Evolutionary conservation across 192 early-diverging fungal genomes (phyloP).

Genomic region (Haplosporangium gracile): DNA sequence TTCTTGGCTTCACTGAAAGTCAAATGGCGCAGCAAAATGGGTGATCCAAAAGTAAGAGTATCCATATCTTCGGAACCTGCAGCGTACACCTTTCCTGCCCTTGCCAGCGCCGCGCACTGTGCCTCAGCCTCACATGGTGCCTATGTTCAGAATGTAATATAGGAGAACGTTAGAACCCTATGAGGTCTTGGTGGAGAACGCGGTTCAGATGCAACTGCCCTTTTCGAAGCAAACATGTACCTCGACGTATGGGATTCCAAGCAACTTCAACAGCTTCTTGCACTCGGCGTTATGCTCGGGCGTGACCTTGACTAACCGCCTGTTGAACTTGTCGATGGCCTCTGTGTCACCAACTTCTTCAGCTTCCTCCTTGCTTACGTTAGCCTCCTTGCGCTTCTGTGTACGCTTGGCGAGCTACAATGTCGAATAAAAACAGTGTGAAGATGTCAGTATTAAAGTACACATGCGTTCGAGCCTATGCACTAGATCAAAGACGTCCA

Average conservation of each 20-base stretch:
- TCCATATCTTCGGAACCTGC: constrained; percentile 99
- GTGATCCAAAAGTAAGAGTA: constrained; percentile 93
- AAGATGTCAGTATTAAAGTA: background rate
- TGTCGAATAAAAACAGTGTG: constrained; percentile 1
- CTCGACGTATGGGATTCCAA: constrained; percentile 95
- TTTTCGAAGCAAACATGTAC: constrained; percentile 37
- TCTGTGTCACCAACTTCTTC: constrained; percentile 82
- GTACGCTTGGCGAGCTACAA: constrained; percentile 77
- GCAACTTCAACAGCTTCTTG: constrained; percentile 84
- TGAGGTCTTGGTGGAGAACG: background rate
- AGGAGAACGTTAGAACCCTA: background rate
- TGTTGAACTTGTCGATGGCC: constrained; percentile 87
- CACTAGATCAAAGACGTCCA: background rate
- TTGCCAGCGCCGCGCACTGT: constrained; percentile 94
- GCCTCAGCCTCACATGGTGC: constrained; percentile 99
- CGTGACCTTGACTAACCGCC: constrained; percentile 93
- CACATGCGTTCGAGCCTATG: background rate
- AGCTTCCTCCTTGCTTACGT: constrained; percentile 76
- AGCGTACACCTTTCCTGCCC: constrained; percentile 90
- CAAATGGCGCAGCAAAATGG: constrained; percentile 91
- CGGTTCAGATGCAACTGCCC: background rate
- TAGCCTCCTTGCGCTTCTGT: constrained; percentile 79
- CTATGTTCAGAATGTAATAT: constrained; percentile 25
- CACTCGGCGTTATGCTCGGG: constrained; percentile 95
- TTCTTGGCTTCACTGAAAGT: constrained; percentile 93